Evolutionary conservation across 2,329 filamentous ascomycete species (phyloP).

Genomic region (Tolypocladium tropicale): DNA sequence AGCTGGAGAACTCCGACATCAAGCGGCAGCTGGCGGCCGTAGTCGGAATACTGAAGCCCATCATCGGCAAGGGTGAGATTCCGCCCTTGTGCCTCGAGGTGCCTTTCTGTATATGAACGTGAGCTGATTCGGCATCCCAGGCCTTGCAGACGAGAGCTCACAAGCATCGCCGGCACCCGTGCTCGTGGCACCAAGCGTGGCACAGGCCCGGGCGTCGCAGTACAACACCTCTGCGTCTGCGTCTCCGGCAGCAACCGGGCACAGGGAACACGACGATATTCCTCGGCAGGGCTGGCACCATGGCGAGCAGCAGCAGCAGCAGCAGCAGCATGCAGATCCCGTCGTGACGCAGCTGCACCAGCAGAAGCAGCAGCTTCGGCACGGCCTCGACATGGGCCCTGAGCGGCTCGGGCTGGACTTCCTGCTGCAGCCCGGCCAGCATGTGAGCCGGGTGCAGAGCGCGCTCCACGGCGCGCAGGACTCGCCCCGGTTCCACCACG

Average conservation of each 20-base stretch:
- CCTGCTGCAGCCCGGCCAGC: slow-evolving; percentile 39
- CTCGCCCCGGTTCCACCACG: slow-evolving; percentile 29
- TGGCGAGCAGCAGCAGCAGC: not conserved
- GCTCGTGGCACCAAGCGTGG: slow-evolving; percentile 8
- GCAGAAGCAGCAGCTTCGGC: slow-evolving; percentile 38
- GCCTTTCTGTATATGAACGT: not conserved
- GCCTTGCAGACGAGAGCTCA: not conserved
- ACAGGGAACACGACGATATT: not conserved
- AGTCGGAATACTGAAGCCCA: slow-evolving; percentile 52
- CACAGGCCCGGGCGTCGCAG: not conserved
- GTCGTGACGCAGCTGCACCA: slow-evolving; percentile 25
- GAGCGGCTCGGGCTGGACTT: slow-evolving; percentile 67
- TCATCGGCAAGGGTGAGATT: slow-evolving; percentile 29
- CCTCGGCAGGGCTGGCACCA: not conserved
- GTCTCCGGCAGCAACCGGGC: not conserved
- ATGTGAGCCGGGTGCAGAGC: slow-evolving; percentile 40
- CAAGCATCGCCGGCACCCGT: slow-evolving; percentile 20
- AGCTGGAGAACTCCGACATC: slow-evolving; percentile 73
- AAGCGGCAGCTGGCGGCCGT: slow-evolving; percentile 57
- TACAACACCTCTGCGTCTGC: not conserved
- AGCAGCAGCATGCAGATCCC: not conserved
- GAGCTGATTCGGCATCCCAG: not conserved
- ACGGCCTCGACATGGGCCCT: slow-evolving; percentile 48
- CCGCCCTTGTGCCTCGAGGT: not conserved
- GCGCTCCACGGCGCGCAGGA: slow-evolving; percentile 38